Conservation (phyloP, 148 eudicot species). For the Limonium bicolor region DNA sequence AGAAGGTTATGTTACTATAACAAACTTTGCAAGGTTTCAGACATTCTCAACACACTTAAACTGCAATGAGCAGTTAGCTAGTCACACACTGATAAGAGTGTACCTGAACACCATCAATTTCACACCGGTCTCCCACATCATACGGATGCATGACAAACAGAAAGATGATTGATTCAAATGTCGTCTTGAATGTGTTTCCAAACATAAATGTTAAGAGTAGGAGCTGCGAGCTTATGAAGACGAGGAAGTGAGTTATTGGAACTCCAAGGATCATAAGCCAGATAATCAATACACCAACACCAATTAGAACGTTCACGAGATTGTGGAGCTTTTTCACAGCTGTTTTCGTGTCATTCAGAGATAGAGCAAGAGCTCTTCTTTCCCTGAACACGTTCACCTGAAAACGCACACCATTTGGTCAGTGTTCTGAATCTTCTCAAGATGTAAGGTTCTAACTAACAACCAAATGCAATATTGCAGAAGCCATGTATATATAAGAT, state of each 20-base stretch:
- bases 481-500: background rate
- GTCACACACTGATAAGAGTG: no score
- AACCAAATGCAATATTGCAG: background rate
- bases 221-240: constrained; percentile 26
- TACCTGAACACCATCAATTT: constrained; percentile 35
- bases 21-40: no score
- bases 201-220: constrained; percentile 27
- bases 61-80: no score
- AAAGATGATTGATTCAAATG: constrained; percentile 32
- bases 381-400: constrained; percentile 31
- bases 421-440: background rate
- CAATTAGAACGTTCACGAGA: constrained; percentile 18
- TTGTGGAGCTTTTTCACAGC: constrained; percentile 32
- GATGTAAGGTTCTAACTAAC: background rate
- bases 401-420: background rate
- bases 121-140: constrained; percentile 34
- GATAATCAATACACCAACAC: constrained; percentile 13
- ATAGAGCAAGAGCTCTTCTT: constrained; percentile 27
- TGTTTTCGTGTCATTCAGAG: constrained; percentile 31
- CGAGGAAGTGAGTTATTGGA: constrained; percentile 16
- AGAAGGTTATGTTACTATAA: no score
- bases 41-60: no score
- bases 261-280: constrained; percentile 26
- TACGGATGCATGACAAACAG: constrained; percentile 31
- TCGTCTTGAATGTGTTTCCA: constrained; percentile 36